Base-by-base conservation (phyloP, 257 asterid species). In the Forsythia viridissima region DNA sequence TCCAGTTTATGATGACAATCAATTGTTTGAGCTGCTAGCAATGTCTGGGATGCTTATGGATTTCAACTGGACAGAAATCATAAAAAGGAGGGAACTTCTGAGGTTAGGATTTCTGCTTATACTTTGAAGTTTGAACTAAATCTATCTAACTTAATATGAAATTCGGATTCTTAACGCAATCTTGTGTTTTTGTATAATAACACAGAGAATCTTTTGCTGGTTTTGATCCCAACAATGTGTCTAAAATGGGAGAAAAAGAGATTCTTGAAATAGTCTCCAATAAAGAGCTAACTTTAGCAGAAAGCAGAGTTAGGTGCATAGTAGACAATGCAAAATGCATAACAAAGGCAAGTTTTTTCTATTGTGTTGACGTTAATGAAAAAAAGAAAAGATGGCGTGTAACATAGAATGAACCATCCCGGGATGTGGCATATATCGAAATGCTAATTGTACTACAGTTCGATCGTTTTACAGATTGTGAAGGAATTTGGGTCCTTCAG, bases 11-110 rank as follows among this genome's bases (percentile, higher is more conserved):
- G 99, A 94, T 79, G 99, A 94, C 76, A 89, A 89, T 66, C 87
- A 83, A 65, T 76, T 95, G 77, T 93, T 93, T 82, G 99, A 95
- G 91, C 87, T 91, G 78, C 97, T 95, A 18, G 91, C 97, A 8
- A 79, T 95, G 84, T 93, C 93, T 82, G 99, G 97, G 74, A 84
- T 95, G 92, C 90, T 95, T 40, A 95, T 95, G 96, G 99, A 95
- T 84, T 92, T 88, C 81, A 95, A 93, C 81, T 93, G 99, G 99
- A 93, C 98, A 2, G 96, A 95, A 81, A 95, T 95, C 76, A 75
- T 95, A 13, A 93, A 90, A 81, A 88, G 91, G 81, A 90, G 89
- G 83, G 86, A 86, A 52, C 79, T 82, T 68, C 84, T 94, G 69
- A 94, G 99, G 99, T 92, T 63, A 61, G 59, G 61, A n/a, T 59